Base-by-base conservation (phyloP, 225 moss, liverwort and hornwort species). In the Straminergon stramineum region DNA sequence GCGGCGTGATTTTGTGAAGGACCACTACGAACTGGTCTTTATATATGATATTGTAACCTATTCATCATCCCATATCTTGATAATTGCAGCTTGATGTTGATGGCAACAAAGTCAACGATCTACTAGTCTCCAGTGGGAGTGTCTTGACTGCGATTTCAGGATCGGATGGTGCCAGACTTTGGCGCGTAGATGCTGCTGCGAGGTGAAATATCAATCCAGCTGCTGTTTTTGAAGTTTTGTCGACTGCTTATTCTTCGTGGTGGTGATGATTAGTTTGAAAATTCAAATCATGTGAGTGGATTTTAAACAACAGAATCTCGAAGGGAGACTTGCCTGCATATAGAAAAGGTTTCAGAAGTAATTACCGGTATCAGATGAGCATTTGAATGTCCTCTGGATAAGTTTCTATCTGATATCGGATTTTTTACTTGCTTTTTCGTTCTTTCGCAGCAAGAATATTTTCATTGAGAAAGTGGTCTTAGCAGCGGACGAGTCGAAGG, bases 111-210 rank as follows among this genome's bases (percentile, higher is more conserved):
- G 75, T 95, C 89, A 96, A 92, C 88, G 96, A 97, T 89, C 64
- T 99, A 69, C 77, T 97, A n/a, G 93, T 99, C 81, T 92, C 81
- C 45, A 91, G 95, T 88, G 96, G 99, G 79, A 95, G 95, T 91
- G 77, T 94, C 45, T 91, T 99, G 81, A 95, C 93, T 94, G 96
- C 96, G 67, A 56, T 99, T 90, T 99, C 99, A 84, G 95, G 94
- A 81, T 80, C 91, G 11, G 96, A 97, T 89, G 99, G 99, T 84
- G 83, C 89, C 69, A 88, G 91, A 85, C 91, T 97, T 80, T 99
- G 99, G 99, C 95, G 95, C 85, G 86, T 93, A 90, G 95, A 97
- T 86, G 81, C 92, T 52, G 87, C 91, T 91, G 75, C 87, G 84
- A 96, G 95, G 98, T 98, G 90, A 81, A 83, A 79, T 62, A 70